These are phyloP conservation scores for Neurospora sp. DNA, from an alignment of 2,329 filamentous ascomycete species.

Conservation along the genomic window DNA sequence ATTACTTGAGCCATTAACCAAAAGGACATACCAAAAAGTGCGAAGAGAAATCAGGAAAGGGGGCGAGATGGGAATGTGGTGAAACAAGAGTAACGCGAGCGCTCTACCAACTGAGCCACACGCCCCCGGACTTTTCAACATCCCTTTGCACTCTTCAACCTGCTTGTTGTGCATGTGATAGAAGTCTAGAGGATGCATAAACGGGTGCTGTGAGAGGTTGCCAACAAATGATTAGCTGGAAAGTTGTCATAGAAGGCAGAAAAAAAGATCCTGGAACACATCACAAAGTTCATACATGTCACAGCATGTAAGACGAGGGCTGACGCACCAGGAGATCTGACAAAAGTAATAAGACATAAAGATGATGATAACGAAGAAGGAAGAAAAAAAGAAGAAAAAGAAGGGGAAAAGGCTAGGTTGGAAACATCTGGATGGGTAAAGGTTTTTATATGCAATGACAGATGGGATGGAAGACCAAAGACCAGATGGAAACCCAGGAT, in stretches of 20 bases:
- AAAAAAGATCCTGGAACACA: background rate
- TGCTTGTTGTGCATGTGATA: background rate
- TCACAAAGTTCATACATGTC: background rate
- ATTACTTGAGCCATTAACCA: background rate
- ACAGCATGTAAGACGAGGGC: no score
- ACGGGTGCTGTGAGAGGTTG: background rate
- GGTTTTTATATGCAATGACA: no score
- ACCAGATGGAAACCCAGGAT: background rate
- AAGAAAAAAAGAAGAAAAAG: background rate
- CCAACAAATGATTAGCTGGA: background rate
- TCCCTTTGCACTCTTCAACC: background rate
- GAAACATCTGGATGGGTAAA: no score
- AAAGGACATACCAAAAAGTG: background rate
- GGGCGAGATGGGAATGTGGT: constrained; percentile 16
- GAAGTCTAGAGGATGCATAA: background rate
- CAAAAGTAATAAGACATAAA: background rate
- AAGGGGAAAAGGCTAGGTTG: background rate
- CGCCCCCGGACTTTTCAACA: constrained; percentile 5
- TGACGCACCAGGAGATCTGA: no score
- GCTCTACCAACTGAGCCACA: constrained; percentile 18
- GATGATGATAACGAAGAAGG: background rate
- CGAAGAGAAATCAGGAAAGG: background rate
- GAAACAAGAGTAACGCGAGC: constrained; percentile 15
- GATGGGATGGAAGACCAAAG: background rate
- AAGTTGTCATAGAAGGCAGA: background rate